These are phyloP conservation scores for Margaritispora aquatica DNA, from an alignment of 495 filamentous ascomycete species.

Conservation along the genomic window DNA sequence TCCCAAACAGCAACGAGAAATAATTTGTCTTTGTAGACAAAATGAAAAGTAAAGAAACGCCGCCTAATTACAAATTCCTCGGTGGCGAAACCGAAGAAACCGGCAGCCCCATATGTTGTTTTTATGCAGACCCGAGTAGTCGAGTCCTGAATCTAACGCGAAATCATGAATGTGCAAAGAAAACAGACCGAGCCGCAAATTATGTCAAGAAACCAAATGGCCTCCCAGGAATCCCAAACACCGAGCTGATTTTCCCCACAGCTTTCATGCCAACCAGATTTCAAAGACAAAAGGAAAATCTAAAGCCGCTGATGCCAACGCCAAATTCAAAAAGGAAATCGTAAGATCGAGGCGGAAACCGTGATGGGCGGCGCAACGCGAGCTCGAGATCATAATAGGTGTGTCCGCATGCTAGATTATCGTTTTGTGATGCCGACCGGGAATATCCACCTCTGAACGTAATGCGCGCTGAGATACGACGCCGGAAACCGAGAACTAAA, in stretches of 20 bases:
- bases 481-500: constrained; percentile 18
- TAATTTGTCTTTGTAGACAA: constrained; percentile 3
- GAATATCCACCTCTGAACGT: constrained; percentile 21
- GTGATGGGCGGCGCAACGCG: constrained; percentile 20
- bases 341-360: constrained; percentile 28
- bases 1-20: constrained; percentile 3
- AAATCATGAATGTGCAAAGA: constrained; percentile 20
- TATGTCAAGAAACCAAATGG: constrained; percentile 14
- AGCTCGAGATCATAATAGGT: constrained; percentile 25
- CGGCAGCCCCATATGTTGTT: constrained; percentile 18
- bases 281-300: constrained; percentile 22
- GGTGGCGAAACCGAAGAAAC: constrained; percentile 22
- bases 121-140: constrained; percentile 18
- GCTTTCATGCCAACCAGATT: constrained; percentile 24
- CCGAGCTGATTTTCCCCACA: constrained; percentile 23
- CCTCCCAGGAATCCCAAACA: constrained; percentile 22
- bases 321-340: constrained; percentile 18
- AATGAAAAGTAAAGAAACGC: constrained; percentile 15
- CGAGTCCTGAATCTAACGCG: constrained; percentile 19
- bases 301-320: constrained; percentile 27
- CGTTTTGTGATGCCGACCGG: constrained; percentile 19
- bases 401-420: constrained; percentile 17
- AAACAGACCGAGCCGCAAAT: constrained; percentile 14
- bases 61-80: constrained; percentile 28
- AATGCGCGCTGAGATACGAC: constrained; percentile 24